Base-by-base conservation (phyloP, 345 rosid genomes). In the Brassica carinata region DNA sequence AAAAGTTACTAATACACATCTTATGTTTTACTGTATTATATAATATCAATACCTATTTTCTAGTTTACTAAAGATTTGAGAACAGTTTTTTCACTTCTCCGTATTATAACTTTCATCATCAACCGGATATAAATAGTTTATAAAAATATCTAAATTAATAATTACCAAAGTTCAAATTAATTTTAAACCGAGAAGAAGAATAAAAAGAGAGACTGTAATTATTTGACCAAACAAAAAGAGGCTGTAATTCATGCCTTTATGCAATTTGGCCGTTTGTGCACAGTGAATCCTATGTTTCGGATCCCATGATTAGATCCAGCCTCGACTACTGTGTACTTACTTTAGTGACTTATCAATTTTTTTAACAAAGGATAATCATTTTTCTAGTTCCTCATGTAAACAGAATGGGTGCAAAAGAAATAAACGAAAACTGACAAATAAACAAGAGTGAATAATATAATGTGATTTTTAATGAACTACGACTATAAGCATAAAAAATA, bases 281-380 rank as follows among this genome's bases (percentile, higher is more conserved):
- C 74, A 79, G 83, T 79, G 83, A 79, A 79, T 73, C 82, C 83
- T 67, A 79, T 79, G 78, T 67, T 79, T 18, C 18, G 40, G 83
- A 79, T 79, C 83, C 83, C 78, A 65, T 72, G 59, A 68, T 67
- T 3, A 59, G 70, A 79, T 79, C 78, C 69, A 67, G 8, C 78
- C 74, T 73, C 82, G 78, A 79, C 40, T 1, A 58, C 23, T 73
- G 82, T 73, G 74, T 59, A 17, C 62, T 30, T 58, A 11, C 33
- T 19, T 53, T 31, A 48, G 23, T 30, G 7, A 53, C 26, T 51
- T 71, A 64, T 27, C 48, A n/a, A 29, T 29, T 29, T 29, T 27
- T 3, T 29, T 29, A 29, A 29, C 31, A 29, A 29, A 29, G 31
- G 31, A 29, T 2, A 29, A 29, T 29, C 31, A 29, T 29, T 57